Evolutionary conservation across 192 early-diverging fungal species (phyloP), one percentile per base, ranked within the genome.

Genomic region (Gryganskiella cystojenkinii): DNA sequence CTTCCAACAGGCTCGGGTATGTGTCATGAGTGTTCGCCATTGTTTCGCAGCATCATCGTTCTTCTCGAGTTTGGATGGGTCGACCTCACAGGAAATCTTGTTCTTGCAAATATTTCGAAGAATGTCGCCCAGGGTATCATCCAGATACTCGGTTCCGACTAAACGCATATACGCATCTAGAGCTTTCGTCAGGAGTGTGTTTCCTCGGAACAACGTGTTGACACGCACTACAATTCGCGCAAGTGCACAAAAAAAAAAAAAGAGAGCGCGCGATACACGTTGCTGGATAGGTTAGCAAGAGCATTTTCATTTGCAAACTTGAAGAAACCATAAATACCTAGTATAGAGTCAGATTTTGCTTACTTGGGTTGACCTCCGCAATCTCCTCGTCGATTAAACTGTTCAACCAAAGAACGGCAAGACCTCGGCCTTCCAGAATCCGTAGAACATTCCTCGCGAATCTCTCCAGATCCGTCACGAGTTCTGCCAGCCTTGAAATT

Each of bases 101-200:
- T 72, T 80, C 43, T 72, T 64, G 45, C 81, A 83, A 19, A 92
- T 83, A 8, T 66, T 57, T 25, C 88, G 83, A 56, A 92, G 81
- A 7, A 90, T 86, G 27, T 85, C 83, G 20, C 90, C 90, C 17
- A 92, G 80, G 42, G 88, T 85, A 49, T 87, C 82, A 47, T 92
- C 90, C 7, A 91, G 58, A 35, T 88, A 91, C 37, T 80, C 67
- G 40, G 86, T 81, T 0, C 91, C 89, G 17, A 88, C 71, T 44
- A 90, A 71, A 28, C 88, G 89, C 91, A 92, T 92, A 58, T 90
- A 86, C 8, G 85, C 83, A 72, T 92, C 91, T 33, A 91, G 73
- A 5, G 88, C 86, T 27, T 90, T 89, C 2, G 91, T 92, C 28
- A 88, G 71, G 19, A 91, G 80, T 15, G 91, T 89, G 17, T 90